Conservation (phyloP, 495 filamentous ascomycete genomes). For the Penicillium paradoxum region DNA sequence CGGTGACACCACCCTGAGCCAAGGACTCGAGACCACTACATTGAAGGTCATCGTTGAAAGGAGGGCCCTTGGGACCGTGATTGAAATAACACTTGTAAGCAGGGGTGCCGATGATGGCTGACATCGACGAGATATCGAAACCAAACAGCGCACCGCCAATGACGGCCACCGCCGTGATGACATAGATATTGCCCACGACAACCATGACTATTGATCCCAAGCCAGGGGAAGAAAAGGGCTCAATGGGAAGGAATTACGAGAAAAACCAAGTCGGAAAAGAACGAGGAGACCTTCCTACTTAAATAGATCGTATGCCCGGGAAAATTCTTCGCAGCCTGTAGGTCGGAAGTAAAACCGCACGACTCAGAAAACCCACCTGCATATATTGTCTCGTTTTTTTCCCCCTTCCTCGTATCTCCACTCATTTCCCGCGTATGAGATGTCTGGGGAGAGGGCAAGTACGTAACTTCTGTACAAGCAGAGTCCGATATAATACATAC, state of each 20-base stretch:
- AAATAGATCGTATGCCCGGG: slow-evolving; percentile 2
- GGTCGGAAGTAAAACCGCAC: not conserved
- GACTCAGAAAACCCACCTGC: not conserved
- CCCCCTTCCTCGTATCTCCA: not conserved
- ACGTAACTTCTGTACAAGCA: not conserved
- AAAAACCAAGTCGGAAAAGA: not conserved
- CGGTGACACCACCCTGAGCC: slow-evolving; percentile 58
- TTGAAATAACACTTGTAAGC: slow-evolving; percentile 65
- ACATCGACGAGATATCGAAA: slow-evolving; percentile 80
- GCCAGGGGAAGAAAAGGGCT: not conserved
- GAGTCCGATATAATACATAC: not conserved
- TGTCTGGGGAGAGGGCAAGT: slow-evolving; percentile 2
- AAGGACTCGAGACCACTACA: slow-evolving; percentile 47
- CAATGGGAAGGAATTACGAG: not conserved
- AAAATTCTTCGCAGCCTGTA: not conserved
- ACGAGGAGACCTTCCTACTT: not conserved
- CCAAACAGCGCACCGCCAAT: slow-evolving; percentile 78
- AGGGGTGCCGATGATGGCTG: slow-evolving; percentile 46
- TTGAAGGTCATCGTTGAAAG: slow-evolving; percentile 24
- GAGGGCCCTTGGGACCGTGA: slow-evolving; percentile 33
- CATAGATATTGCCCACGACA: slow-evolving; percentile 62
- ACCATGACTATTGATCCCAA: slow-evolving; percentile 18
- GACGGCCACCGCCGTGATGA: slow-evolving; percentile 70
- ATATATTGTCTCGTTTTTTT: not conserved
- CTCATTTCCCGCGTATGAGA: not conserved